These are phyloP conservation scores for Grammothele lineata DNA, from an alignment of 768 basidiomycete genomes.

Conservation along the genomic window DNA sequence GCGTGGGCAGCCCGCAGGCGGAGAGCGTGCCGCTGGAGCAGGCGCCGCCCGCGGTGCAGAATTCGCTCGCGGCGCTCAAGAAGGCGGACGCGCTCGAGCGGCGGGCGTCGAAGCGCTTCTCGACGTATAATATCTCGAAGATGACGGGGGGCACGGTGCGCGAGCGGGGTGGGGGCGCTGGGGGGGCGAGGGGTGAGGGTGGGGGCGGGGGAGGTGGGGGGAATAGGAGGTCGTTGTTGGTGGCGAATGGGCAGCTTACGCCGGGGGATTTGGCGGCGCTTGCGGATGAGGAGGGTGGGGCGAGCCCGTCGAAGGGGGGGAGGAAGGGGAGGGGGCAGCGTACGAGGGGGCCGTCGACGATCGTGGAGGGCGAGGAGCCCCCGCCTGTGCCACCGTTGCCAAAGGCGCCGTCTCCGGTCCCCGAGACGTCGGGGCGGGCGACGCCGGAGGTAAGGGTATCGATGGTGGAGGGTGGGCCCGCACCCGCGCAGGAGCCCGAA, in stretches of 20 bases:
- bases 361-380: conserved; percentile 27
- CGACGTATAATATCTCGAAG: conserved; percentile 90
- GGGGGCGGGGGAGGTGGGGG: conserved; percentile 34
- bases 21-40: conserved; percentile 28
- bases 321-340: conserved; percentile 19
- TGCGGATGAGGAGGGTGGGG: conserved; percentile 46
- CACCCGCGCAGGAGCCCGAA: too few relatives aligned
- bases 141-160: conserved; percentile 68
- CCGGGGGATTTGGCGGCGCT: conserved; percentile 69
- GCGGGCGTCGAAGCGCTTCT: conserved; percentile 93
- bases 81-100: conserved; percentile 83
- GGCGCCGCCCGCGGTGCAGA: conserved; percentile 58
- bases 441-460: not conserved
- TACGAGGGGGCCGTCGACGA: conserved; percentile 23
- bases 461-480: too few relatives aligned
- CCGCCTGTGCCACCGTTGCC: conserved; percentile 31
- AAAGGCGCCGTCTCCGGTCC: conserved; percentile 3
- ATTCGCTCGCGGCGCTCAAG: conserved; percentile 84
- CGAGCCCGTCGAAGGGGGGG: conserved; percentile 18
- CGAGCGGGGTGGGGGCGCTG: conserved; percentile 18
- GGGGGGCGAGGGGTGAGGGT: too few relatives aligned
- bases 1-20: conserved; percentile 9
- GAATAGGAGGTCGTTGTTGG: conserved; percentile 65
- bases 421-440: not conserved
- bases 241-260: conserved; percentile 55